Evolutionary conservation across 306 rosid genomes (phyloP).

Genomic region (Aeschynomene evenia): DNA sequence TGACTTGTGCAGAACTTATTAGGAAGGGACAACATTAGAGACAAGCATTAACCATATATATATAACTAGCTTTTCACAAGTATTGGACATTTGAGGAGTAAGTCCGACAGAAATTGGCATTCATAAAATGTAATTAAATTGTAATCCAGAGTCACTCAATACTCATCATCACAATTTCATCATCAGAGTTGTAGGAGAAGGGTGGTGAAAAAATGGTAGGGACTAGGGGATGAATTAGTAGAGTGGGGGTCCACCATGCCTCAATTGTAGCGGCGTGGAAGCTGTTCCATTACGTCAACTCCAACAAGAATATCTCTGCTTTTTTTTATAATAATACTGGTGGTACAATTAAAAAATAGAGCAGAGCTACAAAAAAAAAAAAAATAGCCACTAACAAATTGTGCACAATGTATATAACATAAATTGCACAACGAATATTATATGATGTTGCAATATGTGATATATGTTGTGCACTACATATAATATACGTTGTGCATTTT

Average conservation of each 20-base stretch:
- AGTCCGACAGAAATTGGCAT: not conserved
- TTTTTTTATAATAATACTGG: no score
- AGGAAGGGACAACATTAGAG: conserved; percentile 4
- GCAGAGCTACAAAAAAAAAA: no score
- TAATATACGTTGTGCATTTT: no score
- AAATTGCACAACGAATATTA: no score
- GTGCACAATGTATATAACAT: no score
- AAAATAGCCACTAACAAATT: no score
- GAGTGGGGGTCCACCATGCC: conserved; percentile 37
- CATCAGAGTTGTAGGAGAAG: conserved; percentile 19
- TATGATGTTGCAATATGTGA: no score
- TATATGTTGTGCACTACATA: no score
- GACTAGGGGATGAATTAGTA: conserved; percentile 21
- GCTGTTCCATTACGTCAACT: conserved; percentile 56
- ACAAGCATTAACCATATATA: not conserved
- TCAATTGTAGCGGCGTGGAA: conserved; percentile 32
- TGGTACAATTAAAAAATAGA: no score
- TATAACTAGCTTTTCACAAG: not conserved
- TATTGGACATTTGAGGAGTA: not conserved
- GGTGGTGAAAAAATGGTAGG: conserved; percentile 43
- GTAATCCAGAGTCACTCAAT: conserved; percentile 24
- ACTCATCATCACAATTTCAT: conserved; percentile 32
- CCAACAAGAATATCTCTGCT: not conserved
- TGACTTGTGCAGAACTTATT: conserved; percentile 24
- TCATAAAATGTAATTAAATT: not conserved